Percentiles rank a stretch among this genome's conserved stretches.
These are phyloP conservation scores for Fomitopsis pulvina DNA, from an alignment of 768 basidiomycete species.

Conservation along the genomic window DNA sequence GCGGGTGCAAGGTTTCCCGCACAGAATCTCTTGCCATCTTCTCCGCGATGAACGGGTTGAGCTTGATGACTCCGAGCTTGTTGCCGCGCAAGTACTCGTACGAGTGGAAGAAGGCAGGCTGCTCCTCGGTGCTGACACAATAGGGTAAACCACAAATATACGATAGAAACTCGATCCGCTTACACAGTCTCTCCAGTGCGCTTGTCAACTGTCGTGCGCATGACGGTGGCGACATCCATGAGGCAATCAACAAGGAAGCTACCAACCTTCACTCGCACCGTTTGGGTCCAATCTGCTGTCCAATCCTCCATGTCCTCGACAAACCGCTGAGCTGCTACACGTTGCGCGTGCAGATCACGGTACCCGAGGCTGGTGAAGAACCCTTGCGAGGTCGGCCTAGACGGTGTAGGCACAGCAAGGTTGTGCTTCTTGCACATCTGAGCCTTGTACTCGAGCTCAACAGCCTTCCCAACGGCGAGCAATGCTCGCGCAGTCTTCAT, in stretches of 20 bases:
- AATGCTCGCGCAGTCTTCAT: slow-evolving; percentile 88
- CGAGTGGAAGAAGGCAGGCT: slow-evolving; percentile 86
- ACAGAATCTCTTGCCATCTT: slow-evolving; percentile 72
- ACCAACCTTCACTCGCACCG: slow-evolving; percentile 70
- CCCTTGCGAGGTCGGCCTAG: slow-evolving; percentile 27
- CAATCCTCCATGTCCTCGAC: slow-evolving; percentile 63
- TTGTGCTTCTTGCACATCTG: slow-evolving; percentile 64
- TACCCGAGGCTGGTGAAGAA: slow-evolving; percentile 61
- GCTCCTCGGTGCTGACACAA: slow-evolving; percentile 55
- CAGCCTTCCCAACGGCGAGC: slow-evolving; percentile 70
- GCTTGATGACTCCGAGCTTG: slow-evolving; percentile 85
- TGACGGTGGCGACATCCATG: slow-evolving; percentile 79
- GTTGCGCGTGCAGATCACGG: slow-evolving; percentile 51
- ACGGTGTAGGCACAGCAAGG: slow-evolving; percentile 29
- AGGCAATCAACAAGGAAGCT: slow-evolving; percentile 76
- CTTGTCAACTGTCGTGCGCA: slow-evolving; percentile 50
- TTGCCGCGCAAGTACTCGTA: slow-evolving; percentile 94
- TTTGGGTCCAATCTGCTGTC: slow-evolving; percentile 81
- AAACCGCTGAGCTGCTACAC: slow-evolving; percentile 58
- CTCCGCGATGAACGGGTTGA: slow-evolving; percentile 76
- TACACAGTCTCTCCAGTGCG: slow-evolving; percentile 55
- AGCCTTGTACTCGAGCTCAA: slow-evolving; percentile 89
- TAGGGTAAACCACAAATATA: background rate
- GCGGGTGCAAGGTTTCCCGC: slow-evolving; percentile 73
- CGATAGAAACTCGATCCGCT: slow-evolving; percentile 24